Evolutionary conservation across 306 rosid species (phyloP).

Genomic region (Vigna trinervia): DNA sequence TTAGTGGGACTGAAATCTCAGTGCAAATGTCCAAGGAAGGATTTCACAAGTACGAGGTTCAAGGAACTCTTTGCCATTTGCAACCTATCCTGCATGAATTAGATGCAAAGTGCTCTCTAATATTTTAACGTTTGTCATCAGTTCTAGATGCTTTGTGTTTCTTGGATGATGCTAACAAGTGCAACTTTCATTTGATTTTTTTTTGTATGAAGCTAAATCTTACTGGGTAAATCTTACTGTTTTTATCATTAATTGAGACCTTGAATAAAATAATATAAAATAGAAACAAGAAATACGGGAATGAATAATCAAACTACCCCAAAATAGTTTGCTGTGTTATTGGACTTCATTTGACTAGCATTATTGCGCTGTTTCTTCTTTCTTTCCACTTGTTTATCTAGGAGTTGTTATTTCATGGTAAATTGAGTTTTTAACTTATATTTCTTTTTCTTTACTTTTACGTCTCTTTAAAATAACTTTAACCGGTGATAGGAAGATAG

Average conservation of each 20-base stretch:
- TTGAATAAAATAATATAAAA: background rate
- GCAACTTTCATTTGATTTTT: constrained; percentile 1
- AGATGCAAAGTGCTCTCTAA: constrained; percentile 11
- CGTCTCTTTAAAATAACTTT: background rate
- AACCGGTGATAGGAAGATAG: constrained; percentile 9
- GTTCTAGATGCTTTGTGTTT: background rate
- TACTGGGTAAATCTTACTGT: background rate
- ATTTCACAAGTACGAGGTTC: constrained; percentile 9
- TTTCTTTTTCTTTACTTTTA: background rate
- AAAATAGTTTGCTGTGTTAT: background rate
- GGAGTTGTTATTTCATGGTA: background rate
- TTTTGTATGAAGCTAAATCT: background rate
- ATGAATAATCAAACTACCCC: background rate
- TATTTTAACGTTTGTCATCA: constrained; percentile 5
- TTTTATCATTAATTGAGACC: background rate
- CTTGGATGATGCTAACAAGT: constrained; percentile 8
- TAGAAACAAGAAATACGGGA: background rate
- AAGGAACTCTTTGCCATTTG: constrained; percentile 14
- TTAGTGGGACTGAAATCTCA: constrained; percentile 24
- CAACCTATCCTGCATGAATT: constrained; percentile 5
- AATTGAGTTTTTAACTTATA: background rate
- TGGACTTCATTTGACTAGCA: background rate
- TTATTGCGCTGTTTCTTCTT: background rate
- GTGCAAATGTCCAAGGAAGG: constrained; percentile 11
- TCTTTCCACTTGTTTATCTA: background rate